These are phyloP conservation scores for Xylariaceae sp. DNA, from an alignment of 2,329 filamentous ascomycete species.

Conservation along the genomic window DNA sequence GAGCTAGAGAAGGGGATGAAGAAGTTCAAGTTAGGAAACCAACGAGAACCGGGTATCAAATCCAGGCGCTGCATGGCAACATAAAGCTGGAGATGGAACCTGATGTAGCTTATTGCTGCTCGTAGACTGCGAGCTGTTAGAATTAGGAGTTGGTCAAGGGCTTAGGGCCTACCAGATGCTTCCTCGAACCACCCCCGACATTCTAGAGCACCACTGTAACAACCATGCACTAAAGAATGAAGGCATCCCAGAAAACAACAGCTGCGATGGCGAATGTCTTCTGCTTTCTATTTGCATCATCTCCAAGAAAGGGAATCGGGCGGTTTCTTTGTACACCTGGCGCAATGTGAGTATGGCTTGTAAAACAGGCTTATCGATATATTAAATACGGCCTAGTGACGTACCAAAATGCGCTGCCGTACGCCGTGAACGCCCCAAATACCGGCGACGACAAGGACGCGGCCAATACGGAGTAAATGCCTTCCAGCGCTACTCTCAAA, in stretches of 20 bases:
- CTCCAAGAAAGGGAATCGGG: constrained; percentile 55
- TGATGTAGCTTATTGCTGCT: constrained; percentile 46
- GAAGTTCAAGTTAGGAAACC: constrained; percentile 54
- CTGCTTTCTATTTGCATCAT: constrained; percentile 45
- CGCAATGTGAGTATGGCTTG: constrained; percentile 13
- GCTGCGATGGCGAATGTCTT: constrained; percentile 41
- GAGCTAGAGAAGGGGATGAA: constrained; percentile 60
- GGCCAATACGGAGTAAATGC: constrained; percentile 44
- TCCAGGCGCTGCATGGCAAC: constrained; percentile 59
- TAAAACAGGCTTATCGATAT: background rate
- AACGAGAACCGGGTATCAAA: constrained; percentile 48
- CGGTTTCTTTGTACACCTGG: constrained; percentile 59
- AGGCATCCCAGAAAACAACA: constrained; percentile 49
- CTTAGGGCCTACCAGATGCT: constrained; percentile 36
- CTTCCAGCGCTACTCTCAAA: constrained; percentile 56
- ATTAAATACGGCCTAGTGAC: constrained; percentile 15
- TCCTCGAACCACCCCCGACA: constrained; percentile 24
- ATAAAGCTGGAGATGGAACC: constrained; percentile 58
- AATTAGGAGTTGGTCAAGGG: background rate
- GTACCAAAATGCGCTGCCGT: constrained; percentile 60
- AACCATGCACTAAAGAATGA: constrained; percentile 44
- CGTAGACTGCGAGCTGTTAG: constrained; percentile 34
- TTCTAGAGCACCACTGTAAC: constrained; percentile 39
- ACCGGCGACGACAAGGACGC: constrained; percentile 48
- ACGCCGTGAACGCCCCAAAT: constrained; percentile 60